Evolutionary conservation across 192 early-diverging fungal genomes (phyloP).

Genomic region (Linnemannia zychae): DNA sequence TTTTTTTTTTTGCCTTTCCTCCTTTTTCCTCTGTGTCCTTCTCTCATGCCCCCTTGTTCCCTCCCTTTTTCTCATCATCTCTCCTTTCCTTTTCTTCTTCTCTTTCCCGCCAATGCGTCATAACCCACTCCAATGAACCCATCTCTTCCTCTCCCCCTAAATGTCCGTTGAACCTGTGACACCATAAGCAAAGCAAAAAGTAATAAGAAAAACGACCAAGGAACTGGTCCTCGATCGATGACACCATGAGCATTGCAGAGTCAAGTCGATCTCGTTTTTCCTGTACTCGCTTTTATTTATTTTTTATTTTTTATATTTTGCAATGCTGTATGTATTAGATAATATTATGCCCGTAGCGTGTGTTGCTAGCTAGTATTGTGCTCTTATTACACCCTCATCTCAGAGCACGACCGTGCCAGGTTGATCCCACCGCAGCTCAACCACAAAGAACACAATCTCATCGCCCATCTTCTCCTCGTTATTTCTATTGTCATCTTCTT

Average conservation of each 20-base stretch:
- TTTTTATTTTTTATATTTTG: no score
- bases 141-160: slow-evolving; percentile 1
- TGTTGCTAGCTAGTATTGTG: no score
- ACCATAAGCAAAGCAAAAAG: no score
- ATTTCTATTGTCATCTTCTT: not conserved
- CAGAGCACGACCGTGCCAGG: not conserved
- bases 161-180: no score
- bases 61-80: not conserved
- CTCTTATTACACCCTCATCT: not conserved
- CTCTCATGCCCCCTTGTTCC: no score
- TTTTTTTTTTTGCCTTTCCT: not conserved
- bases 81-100: not conserved
- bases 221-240: no score
- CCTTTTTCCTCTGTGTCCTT: not conserved
- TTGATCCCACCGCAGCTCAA: slow-evolving; percentile 18
- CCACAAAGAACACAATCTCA: slow-evolving; percentile 28
- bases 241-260: no score
- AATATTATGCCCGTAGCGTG: no score
- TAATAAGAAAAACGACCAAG: no score
- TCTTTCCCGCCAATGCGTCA: not conserved
- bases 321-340: not conserved
- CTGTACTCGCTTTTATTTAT: no score
- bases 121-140: not conserved
- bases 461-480: not conserved
- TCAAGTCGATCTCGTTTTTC: no score